These are phyloP conservation scores for Coemansia pectinata DNA, from an alignment of 192 early-diverging fungal genomes.

Conservation along the genomic window DNA sequence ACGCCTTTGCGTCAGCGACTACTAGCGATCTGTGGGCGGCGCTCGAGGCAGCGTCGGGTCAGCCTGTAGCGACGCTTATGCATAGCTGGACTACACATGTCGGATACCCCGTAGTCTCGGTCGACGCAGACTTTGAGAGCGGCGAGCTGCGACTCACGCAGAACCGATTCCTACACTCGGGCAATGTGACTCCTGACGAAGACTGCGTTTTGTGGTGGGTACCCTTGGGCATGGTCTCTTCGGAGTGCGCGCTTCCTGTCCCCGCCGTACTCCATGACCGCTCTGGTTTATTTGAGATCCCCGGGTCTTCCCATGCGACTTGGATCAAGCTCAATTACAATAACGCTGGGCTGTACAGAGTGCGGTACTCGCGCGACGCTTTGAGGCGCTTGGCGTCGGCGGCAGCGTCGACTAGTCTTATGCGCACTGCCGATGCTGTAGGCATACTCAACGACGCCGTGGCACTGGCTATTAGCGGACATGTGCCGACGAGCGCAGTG, in stretches of 20 bases:
- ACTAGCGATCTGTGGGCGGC: conserved; percentile 80
- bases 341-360: conserved; percentile 84
- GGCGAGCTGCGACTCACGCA: conserved; percentile 59
- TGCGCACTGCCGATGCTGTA: conserved; percentile 74
- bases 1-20: conserved; percentile 69
- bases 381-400: conserved; percentile 58
- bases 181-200: conserved; percentile 60
- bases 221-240: conserved; percentile 54
- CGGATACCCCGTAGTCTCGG: conserved; percentile 69
- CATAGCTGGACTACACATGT: conserved; percentile 66
- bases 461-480: conserved; percentile 75
- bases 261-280: conserved; percentile 44
- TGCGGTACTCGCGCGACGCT: conserved; percentile 65
- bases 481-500: conserved; percentile 69
- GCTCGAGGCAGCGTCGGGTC: conserved; percentile 61
- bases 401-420: conserved; percentile 39
- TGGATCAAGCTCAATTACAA: conserved; percentile 87
- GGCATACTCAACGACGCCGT: conserved; percentile 84
- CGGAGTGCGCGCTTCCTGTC: not conserved
- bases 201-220: conserved; percentile 67
- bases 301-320: conserved; percentile 23
- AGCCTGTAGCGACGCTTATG: conserved; percentile 72
- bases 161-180: conserved; percentile 67
- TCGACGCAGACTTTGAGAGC: conserved; percentile 58
- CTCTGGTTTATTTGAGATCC: conserved; percentile 25